Conservation (phyloP, 2,329 filamentous ascomycete genomes). For the Ophioceras dolichostomum region DNA sequence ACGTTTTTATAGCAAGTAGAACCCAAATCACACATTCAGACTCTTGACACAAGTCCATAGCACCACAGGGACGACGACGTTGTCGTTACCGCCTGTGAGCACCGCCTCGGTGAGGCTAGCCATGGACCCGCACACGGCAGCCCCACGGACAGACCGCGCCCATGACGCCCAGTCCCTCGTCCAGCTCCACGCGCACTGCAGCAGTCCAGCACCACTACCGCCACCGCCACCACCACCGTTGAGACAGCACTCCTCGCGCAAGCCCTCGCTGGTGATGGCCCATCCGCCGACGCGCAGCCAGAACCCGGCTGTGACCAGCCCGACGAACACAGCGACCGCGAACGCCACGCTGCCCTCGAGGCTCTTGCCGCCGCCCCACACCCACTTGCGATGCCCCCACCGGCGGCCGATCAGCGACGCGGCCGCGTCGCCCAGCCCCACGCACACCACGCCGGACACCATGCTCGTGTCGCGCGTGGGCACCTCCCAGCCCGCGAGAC, state of each 20-base stretch:
- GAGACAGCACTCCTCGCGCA: constrained; percentile 1
- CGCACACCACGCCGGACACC: constrained; percentile 85
- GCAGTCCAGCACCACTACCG: constrained; percentile 9
- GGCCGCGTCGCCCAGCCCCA: constrained; percentile 89
- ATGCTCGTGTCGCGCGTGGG: constrained; percentile 68
- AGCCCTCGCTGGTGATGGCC: constrained; percentile 48
- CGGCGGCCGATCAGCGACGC: constrained; percentile 81
- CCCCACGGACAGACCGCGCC: constrained; percentile 61
- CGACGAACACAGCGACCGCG: constrained; percentile 62
- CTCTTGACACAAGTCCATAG: constrained; percentile 88
- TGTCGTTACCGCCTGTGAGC: constrained; percentile 93
- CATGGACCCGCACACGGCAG: constrained; percentile 58
- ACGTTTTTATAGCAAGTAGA: too few relatives aligned
- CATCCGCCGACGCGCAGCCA: constrained; percentile 75
- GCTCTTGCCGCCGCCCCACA: constrained; percentile 94
- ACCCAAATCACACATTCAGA: constrained; percentile 36
- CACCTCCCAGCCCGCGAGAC: constrained; percentile 67
- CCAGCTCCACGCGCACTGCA: constrained; percentile 1
- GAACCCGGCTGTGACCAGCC: constrained; percentile 54
- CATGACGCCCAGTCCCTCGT: constrained; percentile 1
- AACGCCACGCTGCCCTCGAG: constrained; percentile 82
- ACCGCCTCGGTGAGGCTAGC: constrained; percentile 92
- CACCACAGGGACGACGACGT: constrained; percentile 89
- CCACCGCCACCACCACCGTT: constrained; percentile 8
- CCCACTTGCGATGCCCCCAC: constrained; percentile 81